These are phyloP conservation scores for Corrigiola litoralis DNA, from an alignment of 179 eudicot species.

Conservation along the genomic window DNA sequence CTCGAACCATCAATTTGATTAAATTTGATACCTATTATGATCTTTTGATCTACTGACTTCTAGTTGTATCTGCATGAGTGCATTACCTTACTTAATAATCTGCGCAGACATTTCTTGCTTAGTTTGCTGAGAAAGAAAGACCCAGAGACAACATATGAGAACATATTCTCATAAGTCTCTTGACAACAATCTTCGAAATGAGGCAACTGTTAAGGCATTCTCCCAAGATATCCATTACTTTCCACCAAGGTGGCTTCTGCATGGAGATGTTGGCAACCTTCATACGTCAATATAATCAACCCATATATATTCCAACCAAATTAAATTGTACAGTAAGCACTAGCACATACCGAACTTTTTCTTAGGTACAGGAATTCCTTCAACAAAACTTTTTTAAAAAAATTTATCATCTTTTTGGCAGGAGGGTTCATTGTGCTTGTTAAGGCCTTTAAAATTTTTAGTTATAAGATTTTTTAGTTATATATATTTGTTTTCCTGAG, in stretches of 20 bases:
- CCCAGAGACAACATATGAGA: background rate
- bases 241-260: slow-evolving; percentile 12
- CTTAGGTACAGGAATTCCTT: background rate
- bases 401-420: background rate
- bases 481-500: background rate
- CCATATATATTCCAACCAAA: background rate
- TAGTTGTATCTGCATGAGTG: no score
- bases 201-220: slow-evolving; percentile 5
- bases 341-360: background rate
- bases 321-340: background rate
- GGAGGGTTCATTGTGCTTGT: background rate
- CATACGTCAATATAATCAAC: background rate
- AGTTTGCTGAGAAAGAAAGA: background rate
- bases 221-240: slow-evolving; percentile 27
- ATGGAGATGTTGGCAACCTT: background rate
- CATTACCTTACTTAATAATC: slow-evolving; percentile 1
- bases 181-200: slow-evolving; percentile 5
- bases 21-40: no score
- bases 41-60: no score
- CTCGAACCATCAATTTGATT: no score
- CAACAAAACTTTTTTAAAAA: background rate
- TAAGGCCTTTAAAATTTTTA: background rate
- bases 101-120: background rate
- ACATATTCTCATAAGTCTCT: background rate
- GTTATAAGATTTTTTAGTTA: background rate